These are phyloP conservation scores for Amanita jacksonii DNA, from an alignment of 768 basidiomycete genomes.

Conservation along the genomic window DNA sequence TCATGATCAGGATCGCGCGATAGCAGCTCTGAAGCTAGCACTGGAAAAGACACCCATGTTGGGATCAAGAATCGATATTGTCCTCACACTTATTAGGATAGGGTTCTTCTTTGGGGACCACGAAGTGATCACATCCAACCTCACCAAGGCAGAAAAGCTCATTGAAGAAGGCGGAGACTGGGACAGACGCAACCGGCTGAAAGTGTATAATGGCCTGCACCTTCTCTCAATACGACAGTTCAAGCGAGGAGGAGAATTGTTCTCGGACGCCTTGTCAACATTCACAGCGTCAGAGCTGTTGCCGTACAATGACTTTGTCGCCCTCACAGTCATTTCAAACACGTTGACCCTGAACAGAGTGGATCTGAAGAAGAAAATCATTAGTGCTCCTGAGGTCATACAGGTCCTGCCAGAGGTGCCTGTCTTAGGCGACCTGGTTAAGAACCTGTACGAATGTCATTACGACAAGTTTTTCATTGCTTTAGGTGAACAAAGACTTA, in stretches of 20 bases:
- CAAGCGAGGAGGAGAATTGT: constrained; percentile 72
- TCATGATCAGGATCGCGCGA: constrained; percentile 54
- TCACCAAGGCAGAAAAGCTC: constrained; percentile 77
- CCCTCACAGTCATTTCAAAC: constrained; percentile 72
- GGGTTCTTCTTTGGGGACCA: constrained; percentile 87
- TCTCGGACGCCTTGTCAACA: constrained; percentile 87
- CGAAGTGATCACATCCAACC: constrained; percentile 55
- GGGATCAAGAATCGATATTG: constrained; percentile 89
- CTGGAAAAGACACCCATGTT: constrained; percentile 88
- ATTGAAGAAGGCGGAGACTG: constrained; percentile 97
- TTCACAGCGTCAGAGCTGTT: constrained; percentile 91
- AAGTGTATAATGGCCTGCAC: constrained; percentile 89
- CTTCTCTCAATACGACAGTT: constrained; percentile 86
- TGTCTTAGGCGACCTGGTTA: constrained; percentile 71
- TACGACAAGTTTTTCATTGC: constrained; percentile 93
- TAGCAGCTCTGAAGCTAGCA: constrained; percentile 75
- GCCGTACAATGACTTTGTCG: constrained; percentile 84
- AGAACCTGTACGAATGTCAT: constrained; percentile 85
- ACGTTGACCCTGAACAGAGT: constrained; percentile 69
- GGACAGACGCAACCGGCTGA: constrained; percentile 93
- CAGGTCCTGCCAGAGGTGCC: constrained; percentile 79
- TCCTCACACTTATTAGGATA: constrained; percentile 79
- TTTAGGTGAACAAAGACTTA: constrained; percentile 58
- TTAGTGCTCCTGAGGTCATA: constrained; percentile 79
- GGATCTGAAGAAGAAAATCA: constrained; percentile 91